Base-by-base conservation (phyloP, 2,329 filamentous ascomycete genomes). In the Fusarium sp. region DNA sequence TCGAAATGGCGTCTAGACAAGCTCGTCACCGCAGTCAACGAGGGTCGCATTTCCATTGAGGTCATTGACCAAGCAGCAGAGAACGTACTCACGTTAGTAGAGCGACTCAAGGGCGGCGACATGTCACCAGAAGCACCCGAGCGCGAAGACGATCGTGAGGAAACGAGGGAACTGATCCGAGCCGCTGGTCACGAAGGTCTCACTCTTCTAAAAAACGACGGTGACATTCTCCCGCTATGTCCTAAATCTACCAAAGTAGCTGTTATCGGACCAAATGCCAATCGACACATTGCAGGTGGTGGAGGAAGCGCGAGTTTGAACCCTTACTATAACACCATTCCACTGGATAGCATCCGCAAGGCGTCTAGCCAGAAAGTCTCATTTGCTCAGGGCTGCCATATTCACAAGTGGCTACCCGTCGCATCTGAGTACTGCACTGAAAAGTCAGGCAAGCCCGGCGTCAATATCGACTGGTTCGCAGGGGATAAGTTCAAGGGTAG, bases 291-390 rank as follows among this genome's bases (percentile, higher is more conserved):
- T 67, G 89, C 88, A n/a, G 88, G 87, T 18, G 89, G 90, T 49
- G 89, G 89, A 39, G 89, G 90, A 49, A 91, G 89, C 72, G 89
- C 90, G 20, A 90, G 87, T 66, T 79, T 92, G 47, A 91, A 91
- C 74, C 88, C 90, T 0, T 91, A 92, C 77, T 92, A 92, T 77
- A 89, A 83, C 68, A 89, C 88, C 3, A 82, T 89, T 12, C 90
- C 90, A 0, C 74, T 77, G 2, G 88, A 90, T 43, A 90, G 89
- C 70, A 90, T 91, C 63, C 84, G 81, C 38, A 81, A 82, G 28
- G 81, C 83, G 2, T 83, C 88, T 4, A 80, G 86, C 47, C 82
- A 86, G 31, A 84, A 89, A 43, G 82, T 92, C 8, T 79, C 82
- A 2, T 91, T 89, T 67, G 87, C 89, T 0, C 74, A 75, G 33